Percentiles rank a stretch among this genome's conserved stretches.
Evolutionary conservation across 257 asterid genomes (phyloP).

Genomic region (Cordia subcordata): DNA sequence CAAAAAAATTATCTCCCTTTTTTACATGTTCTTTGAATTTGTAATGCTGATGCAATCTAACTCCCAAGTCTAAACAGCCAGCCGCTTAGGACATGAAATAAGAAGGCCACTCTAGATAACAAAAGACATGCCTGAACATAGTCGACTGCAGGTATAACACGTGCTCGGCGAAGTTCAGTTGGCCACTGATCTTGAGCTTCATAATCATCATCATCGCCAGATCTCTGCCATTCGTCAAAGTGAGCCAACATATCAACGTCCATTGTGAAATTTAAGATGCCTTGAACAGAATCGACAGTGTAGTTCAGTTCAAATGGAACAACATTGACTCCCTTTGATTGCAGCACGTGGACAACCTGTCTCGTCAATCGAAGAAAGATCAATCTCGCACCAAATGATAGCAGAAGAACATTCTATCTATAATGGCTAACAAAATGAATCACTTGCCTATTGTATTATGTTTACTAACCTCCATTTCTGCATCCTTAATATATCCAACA

Average conservation of each 20-base stretch:
- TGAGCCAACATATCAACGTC: constrained; percentile 90
- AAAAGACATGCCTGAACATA: constrained; percentile 59
- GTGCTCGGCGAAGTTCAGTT: constrained; percentile 80
- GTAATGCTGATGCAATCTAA: too few species aligned
- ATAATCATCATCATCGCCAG: constrained; percentile 64
- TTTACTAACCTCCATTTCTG: constrained; percentile 75
- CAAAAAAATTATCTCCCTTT: too few species aligned
- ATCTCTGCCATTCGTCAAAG: constrained; percentile 91
- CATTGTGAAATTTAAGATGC: constrained; percentile 89
- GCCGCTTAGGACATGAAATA: too few species aligned
- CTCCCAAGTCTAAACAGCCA: too few species aligned
- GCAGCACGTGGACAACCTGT: constrained; percentile 71
- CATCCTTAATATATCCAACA: constrained; percentile 90
- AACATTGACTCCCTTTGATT: constrained; percentile 66
- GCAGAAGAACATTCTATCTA: not conserved
- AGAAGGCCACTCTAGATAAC: not conserved
- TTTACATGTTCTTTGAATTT: too few species aligned
- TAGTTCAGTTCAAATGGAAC: constrained; percentile 80
- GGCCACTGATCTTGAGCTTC: constrained; percentile 99
- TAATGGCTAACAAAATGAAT: not conserved
- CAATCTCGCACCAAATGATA: not conserved
- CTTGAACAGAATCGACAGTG: constrained; percentile 84
- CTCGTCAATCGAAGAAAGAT: constrained; percentile 3
- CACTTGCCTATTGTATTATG: too few species aligned
- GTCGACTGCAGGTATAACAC: constrained; percentile 88